These are phyloP conservation scores for Zelopaecilomyces penicillatus DNA, from an alignment of 2,329 filamentous ascomycete genomes.

Conservation along the genomic window DNA sequence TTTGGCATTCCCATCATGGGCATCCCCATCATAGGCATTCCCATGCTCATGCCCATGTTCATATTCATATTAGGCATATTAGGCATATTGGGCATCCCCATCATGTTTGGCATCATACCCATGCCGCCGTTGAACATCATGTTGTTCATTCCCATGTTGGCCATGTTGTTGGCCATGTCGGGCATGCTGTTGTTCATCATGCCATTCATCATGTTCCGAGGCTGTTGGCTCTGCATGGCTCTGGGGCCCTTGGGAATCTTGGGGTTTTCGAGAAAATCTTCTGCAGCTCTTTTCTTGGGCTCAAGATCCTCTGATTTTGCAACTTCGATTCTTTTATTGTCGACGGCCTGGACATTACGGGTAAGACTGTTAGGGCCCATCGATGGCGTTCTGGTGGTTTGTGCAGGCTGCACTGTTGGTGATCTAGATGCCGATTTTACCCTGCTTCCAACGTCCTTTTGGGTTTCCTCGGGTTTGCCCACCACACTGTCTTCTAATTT, in stretches of 20 bases:
- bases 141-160: constrained; percentile 27
- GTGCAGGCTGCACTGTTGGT: constrained; percentile 15
- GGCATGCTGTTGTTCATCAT: constrained; percentile 38
- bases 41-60: constrained; percentile 21
- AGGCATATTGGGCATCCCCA: constrained; percentile 33
- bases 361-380: constrained; percentile 20
- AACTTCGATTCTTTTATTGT: constrained; percentile 23
- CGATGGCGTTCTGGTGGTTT: constrained; percentile 18
- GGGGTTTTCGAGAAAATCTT: constrained; percentile 58
- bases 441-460: constrained; percentile 14
- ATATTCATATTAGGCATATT: constrained; percentile 26
- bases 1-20: constrained; percentile 17
- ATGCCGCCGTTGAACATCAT: constrained; percentile 29
- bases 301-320: constrained; percentile 24
- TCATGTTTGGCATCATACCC: constrained; percentile 30
- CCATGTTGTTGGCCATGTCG: constrained; percentile 28
- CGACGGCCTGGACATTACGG: constrained; percentile 25
- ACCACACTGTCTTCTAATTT: too few relatives aligned
- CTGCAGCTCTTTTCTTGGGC: constrained; percentile 75
- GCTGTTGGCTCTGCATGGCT: constrained; percentile 52
- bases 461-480: constrained; percentile 10
- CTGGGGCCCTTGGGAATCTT: constrained; percentile 58
- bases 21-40: constrained; percentile 22
- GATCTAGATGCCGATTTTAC: constrained; percentile 31
- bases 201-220: constrained; percentile 34